A percentile compares a stretch with the other conserved stretches of the same genome.
phyloP scores from a whole-genome alignment of 164 flowering plant genomes.

The Cinnamomum micranthum region DNA sequence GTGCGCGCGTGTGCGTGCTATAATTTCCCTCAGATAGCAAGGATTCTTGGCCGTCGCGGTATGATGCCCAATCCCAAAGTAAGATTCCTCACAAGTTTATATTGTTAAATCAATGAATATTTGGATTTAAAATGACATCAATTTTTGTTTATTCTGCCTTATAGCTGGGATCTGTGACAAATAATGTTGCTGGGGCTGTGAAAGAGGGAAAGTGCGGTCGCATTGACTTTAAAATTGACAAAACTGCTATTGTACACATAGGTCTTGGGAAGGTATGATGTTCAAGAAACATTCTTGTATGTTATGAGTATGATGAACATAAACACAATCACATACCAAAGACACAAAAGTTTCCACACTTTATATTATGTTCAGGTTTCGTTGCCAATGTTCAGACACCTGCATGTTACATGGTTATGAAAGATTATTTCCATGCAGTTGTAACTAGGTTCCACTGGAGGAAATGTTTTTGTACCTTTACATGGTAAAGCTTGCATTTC shows the following conservation, averaged over 20 bases:
- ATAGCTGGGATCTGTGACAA: conserved; percentile 80
- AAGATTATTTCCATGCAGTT: not conserved
- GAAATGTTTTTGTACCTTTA: not conserved
- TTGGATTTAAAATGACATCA: not conserved
- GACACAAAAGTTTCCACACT: not conserved
- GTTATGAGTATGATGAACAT: not conserved
- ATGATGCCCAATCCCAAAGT: conserved; percentile 86
- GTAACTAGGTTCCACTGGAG: not conserved
- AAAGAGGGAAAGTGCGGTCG: conserved; percentile 66
- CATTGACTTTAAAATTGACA: conserved; percentile 73
- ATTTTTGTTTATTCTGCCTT: conserved; percentile 8
- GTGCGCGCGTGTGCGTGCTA: not conserved
- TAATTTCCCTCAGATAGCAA: conserved; percentile 52
- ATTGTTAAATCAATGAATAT: not conserved
- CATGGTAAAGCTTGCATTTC: not conserved
- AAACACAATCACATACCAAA: not conserved
- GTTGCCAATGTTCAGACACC: not conserved
- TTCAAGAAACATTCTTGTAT: not conserved
- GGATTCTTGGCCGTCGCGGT: conserved; percentile 62
- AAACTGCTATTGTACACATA: conserved; percentile 82
- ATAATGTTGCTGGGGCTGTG: conserved; percentile 65
- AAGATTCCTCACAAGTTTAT: conserved; percentile 16
- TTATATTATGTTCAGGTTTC: not conserved
- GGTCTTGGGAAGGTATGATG: conserved; percentile 85
- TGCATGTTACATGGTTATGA: not conserved